Conservation (phyloP, 2,329 filamentous ascomycete genomes). For the Exophiala spinifera region DNA sequence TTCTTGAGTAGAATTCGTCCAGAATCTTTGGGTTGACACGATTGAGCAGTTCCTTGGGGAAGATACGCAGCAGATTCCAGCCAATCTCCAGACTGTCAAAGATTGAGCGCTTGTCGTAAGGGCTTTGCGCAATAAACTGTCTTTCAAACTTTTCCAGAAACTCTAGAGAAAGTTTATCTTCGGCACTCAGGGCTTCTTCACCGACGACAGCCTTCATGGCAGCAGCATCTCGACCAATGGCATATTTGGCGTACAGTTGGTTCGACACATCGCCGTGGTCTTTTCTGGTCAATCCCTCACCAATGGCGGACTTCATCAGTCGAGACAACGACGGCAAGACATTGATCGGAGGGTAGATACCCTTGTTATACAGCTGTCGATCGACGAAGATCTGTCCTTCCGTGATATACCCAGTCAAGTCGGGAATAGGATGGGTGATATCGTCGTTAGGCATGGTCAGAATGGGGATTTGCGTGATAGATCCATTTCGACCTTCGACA, state of each 20-base stretch:
- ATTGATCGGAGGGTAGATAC: slow-evolving; percentile 98
- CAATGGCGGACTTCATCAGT: slow-evolving; percentile 99
- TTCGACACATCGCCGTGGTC: slow-evolving; percentile 99
- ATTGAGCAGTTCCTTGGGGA: slow-evolving; percentile 96
- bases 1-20: slow-evolving; percentile 71
- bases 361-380: slow-evolving; percentile 89
- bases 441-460: slow-evolving; percentile 99
- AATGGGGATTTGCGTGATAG: slow-evolving; percentile 98
- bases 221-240: slow-evolving; percentile 93
- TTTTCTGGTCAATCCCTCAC: slow-evolving; percentile 91
- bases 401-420: slow-evolving; percentile 98
- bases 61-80: slow-evolving; percentile 94
- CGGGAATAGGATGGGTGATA: slow-evolving; percentile 97
- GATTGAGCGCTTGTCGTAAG: slow-evolving; percentile 89
- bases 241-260: slow-evolving; percentile 99
- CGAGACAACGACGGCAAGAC: slow-evolving; percentile 95
- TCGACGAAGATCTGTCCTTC: slow-evolving; percentile 99
- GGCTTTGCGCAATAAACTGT: slow-evolving; percentile 85
- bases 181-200: slow-evolving; percentile 90
- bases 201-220: slow-evolving; percentile 99
- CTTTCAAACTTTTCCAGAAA: slow-evolving; percentile 98
- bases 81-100: slow-evolving; percentile 93
- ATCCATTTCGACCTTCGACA: slow-evolving; percentile 94
- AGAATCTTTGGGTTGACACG: slow-evolving; percentile 82
- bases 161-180: slow-evolving; percentile 96